Evolutionary conservation across 148 eudicot species (phyloP).

Genomic region (Cornus suecica): DNA sequence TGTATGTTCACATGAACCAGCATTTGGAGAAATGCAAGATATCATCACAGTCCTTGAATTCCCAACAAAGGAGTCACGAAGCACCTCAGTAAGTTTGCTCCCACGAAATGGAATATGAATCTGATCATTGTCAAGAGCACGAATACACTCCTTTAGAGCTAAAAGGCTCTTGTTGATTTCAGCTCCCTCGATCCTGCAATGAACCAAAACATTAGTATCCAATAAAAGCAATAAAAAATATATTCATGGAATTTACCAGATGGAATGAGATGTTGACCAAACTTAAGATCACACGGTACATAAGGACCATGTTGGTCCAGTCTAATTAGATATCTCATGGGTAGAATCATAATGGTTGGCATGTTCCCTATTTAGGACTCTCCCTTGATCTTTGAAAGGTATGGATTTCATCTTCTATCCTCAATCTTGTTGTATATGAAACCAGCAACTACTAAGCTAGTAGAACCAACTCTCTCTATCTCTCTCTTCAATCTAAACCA

Average conservation of each 20-base stretch:
- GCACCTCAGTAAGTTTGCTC: conserved; percentile 99
- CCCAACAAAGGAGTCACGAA: conserved; percentile 98
- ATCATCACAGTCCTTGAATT: conserved; percentile 99
- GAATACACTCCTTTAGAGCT: conserved; percentile 99
- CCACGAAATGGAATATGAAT: conserved; percentile 99
- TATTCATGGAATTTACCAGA: background rate
- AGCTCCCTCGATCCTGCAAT: conserved; percentile 94
- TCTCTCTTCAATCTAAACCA: too few species aligned
- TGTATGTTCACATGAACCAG: conserved; percentile 97
- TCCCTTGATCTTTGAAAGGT: too few species aligned
- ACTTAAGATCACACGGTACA: too few species aligned
- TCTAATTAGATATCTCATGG: too few species aligned
- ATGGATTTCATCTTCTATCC: too few species aligned
- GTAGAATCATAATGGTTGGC: too few species aligned
- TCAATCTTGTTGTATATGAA: too few species aligned
- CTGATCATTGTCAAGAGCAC: conserved; percentile 98
- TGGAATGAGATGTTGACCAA: background rate
- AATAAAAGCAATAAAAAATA: background rate
- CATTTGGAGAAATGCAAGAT: conserved; percentile 94
- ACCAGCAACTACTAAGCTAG: too few species aligned
- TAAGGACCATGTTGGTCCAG: too few species aligned
- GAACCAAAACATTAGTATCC: conserved; percentile 1
- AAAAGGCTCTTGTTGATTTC: conserved; percentile 96
- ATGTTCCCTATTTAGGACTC: too few species aligned
- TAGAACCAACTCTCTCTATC: too few species aligned